Conservation (phyloP, 495 filamentous ascomycete genomes). For the Podospora anserina region DNA sequence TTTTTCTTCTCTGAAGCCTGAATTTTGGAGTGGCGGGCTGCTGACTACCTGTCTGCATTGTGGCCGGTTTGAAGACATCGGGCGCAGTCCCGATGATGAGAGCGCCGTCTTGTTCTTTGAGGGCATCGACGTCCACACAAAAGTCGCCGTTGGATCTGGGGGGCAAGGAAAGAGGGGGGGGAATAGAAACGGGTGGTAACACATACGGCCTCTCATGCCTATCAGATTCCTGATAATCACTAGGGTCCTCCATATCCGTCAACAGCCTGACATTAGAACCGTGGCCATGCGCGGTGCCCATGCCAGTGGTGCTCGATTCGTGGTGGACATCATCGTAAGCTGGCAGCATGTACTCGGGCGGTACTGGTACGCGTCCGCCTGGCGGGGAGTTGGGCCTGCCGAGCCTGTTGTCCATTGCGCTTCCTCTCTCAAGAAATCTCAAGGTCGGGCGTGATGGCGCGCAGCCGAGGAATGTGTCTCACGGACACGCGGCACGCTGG, state of each 20-base stretch:
- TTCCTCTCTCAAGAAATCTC: not conserved
- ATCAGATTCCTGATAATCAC: slow-evolving; percentile 16
- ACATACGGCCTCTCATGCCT: slow-evolving; percentile 45
- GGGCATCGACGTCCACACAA: slow-evolving; percentile 15
- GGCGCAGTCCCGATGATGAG: slow-evolving; percentile 7
- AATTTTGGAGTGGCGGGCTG: slow-evolving; percentile 26
- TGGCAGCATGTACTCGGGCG: slow-evolving; percentile 45
- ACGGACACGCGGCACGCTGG: not conserved
- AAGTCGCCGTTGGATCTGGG: not conserved
- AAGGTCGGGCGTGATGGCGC: not conserved
- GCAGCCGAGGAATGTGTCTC: slow-evolving; percentile 6
- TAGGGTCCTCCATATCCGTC: slow-evolving; percentile 49
- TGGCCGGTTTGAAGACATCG: not conserved
- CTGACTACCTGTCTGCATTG: slow-evolving; percentile 8
- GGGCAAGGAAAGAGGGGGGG: slow-evolving; percentile 30
- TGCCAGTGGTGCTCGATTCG: slow-evolving; percentile 37
- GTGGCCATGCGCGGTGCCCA: slow-evolving; percentile 27
- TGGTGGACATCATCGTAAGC: slow-evolving; percentile 47
- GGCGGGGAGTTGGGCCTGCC: slow-evolving; percentile 1
- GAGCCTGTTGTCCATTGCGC: not conserved
- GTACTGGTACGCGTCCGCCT: slow-evolving; percentile 31
- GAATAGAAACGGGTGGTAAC: slow-evolving; percentile 29
- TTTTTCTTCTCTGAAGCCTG: slow-evolving; percentile 46
- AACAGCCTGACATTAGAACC: slow-evolving; percentile 48
- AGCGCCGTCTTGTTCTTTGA: not conserved